A percentile compares a stretch with the other conserved stretches of the same genome.
phyloP scores from a whole-genome alignment of 805 yeast genomes.

The Torulaspora gathmanii region DNA sequence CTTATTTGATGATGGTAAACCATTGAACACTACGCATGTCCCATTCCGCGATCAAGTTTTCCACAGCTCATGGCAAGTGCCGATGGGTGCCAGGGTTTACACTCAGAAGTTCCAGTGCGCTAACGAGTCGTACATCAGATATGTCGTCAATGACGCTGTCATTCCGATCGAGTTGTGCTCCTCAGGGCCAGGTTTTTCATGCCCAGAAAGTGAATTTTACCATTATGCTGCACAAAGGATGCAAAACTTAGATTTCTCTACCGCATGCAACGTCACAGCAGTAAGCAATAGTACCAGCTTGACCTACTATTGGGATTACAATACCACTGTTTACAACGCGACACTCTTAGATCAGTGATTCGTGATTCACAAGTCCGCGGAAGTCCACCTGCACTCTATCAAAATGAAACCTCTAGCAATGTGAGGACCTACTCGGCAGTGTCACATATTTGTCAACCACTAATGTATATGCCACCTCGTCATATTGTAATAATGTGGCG shows the following conservation, averaged over 20 bases:
- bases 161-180: slow-evolving; percentile 46
- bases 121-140: slow-evolving; percentile 43
- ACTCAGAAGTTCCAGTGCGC: slow-evolving; percentile 47
- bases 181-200: slow-evolving; percentile 51
- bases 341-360: slow-evolving; percentile 10
- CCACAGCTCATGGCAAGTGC: slow-evolving; percentile 46
- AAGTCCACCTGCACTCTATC: no score
- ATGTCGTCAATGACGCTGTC: slow-evolving; percentile 50
- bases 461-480: no score
- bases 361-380: no score
- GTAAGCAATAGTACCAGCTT: slow-evolving; percentile 22
- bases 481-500: no score
- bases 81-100: slow-evolving; percentile 54
- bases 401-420: no score
- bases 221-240: slow-evolving; percentile 33
- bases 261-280: slow-evolving; percentile 31
- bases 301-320: slow-evolving; percentile 25
- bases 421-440: no score
- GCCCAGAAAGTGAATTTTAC: slow-evolving; percentile 38
- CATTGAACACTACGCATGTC: slow-evolving; percentile 42
- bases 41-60: slow-evolving; percentile 44
- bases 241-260: slow-evolving; percentile 30
- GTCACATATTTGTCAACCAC: no score
- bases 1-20: slow-evolving; percentile 37
- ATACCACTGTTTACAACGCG: slow-evolving; percentile 17